phyloP scores from a whole-genome alignment of 2,329 filamentous ascomycete genomes.

The Periconia digitata region DNA sequence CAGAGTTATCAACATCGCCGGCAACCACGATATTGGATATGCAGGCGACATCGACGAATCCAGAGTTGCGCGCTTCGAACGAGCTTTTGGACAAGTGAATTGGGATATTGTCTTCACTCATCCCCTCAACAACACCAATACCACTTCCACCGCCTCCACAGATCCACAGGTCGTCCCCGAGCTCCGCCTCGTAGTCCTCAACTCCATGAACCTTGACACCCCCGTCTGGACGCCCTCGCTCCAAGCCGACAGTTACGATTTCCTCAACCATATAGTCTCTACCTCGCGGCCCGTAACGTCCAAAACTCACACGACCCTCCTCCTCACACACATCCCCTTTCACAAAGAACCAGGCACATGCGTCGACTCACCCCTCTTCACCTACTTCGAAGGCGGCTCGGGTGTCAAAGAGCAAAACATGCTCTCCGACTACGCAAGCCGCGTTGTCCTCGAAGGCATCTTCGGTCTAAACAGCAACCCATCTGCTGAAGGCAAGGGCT shows the following conservation, averaged over 20 bases:
- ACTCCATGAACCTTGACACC: conserved; percentile 90
- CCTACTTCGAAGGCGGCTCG: conserved; percentile 67
- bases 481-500: conserved; percentile 60
- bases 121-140: conserved; percentile 11
- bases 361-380: conserved; percentile 80
- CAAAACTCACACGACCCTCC: conserved; percentile 71
- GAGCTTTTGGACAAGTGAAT: conserved; percentile 81
- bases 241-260: conserved; percentile 75
- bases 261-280: conserved; percentile 69
- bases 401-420: conserved; percentile 91
- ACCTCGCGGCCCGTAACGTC: conserved; percentile 62
- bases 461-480: conserved; percentile 72
- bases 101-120: conserved; percentile 76
- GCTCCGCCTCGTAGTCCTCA: conserved; percentile 81
- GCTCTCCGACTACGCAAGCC: conserved; percentile 70
- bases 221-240: conserved; percentile 69
- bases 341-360: conserved; percentile 83
- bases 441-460: conserved; percentile 75
- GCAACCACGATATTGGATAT: conserved; percentile 97
- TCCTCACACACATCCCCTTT: conserved; percentile 90
- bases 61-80: conserved; percentile 79
- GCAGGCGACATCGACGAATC: conserved; percentile 82
- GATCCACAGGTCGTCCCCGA: conserved; percentile 54
- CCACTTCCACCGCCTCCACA: background rate
- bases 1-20: conserved; percentile 83